Conservation (phyloP, 2,329 filamentous ascomycete species). For the Curvularia verruculosa region DNA sequence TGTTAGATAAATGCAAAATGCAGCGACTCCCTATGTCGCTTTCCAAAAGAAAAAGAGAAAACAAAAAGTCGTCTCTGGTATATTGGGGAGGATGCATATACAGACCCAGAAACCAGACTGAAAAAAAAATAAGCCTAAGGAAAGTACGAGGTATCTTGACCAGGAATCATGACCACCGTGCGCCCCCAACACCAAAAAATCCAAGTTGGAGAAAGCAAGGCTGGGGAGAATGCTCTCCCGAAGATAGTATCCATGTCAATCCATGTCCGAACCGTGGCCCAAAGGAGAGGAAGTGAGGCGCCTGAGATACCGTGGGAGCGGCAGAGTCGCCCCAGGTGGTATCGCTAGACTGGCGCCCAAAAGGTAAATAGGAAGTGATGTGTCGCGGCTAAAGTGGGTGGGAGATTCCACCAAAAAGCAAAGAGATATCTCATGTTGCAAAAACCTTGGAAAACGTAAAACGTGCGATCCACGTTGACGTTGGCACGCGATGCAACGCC, state of each 20-base stretch:
- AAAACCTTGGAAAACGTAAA: conserved; percentile 34
- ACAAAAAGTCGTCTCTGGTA: not conserved
- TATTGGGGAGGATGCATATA: conserved; percentile 3
- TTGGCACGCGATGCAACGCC: conserved; percentile 32
- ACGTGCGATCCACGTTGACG: conserved; percentile 43
- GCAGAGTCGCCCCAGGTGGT: conserved; percentile 13
- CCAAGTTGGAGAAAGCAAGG: conserved; percentile 2
- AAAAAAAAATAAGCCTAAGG: not conserved
- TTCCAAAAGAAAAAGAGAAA: not conserved
- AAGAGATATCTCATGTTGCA: conserved; percentile 19
- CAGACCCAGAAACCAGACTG: not conserved
- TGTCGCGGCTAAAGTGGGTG: conserved; percentile 15
- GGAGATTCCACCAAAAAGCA: conserved; percentile 23
- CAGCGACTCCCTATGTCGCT: conserved; percentile 6
- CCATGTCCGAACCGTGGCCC: not conserved
- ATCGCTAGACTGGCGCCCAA: conserved; percentile 16
- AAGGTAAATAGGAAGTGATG: conserved; percentile 14
- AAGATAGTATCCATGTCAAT: not conserved
- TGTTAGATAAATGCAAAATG: conserved; percentile 1
- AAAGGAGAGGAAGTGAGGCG: not conserved
- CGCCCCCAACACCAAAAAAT: conserved; percentile 16
- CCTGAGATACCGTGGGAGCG: conserved; percentile 2
- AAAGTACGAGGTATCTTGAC: conserved; percentile 34
- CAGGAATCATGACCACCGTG: conserved; percentile 18
- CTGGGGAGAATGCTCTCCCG: conserved; percentile 4